Conservation (phyloP, 805 yeast genomes). For the Candida silvicultrix region DNA sequence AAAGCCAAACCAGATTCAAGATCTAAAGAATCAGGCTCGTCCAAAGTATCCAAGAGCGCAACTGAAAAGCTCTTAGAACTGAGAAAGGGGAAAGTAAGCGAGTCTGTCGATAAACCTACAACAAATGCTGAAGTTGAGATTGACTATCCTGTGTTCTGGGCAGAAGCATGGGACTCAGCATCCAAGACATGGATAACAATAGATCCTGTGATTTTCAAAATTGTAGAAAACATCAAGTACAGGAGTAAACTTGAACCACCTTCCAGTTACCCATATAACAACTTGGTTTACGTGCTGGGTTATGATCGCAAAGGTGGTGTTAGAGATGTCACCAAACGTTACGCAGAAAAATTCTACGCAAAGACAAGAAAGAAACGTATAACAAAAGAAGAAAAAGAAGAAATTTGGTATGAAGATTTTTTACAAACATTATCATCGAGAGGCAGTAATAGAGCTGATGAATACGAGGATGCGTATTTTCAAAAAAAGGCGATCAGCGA, state of each 20-base stretch:
- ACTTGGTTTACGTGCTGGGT: constrained; percentile 70
- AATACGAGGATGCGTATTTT: constrained; percentile 56
- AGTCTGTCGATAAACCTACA: constrained; percentile 7
- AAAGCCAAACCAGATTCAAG: constrained; percentile 2
- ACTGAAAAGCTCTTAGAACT: constrained; percentile 13
- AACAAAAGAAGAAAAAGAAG: constrained; percentile 46
- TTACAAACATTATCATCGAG: constrained; percentile 17
- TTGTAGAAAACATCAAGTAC: constrained; percentile 55
- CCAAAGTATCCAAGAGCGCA: constrained; percentile 3
- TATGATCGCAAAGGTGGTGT: constrained; percentile 60
- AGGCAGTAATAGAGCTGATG: constrained; percentile 21
- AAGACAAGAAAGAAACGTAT: constrained; percentile 71
- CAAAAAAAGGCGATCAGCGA: constrained; percentile 59
- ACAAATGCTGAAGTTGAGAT: constrained; percentile 18
- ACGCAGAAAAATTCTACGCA: constrained; percentile 64
- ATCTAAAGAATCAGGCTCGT: constrained; percentile 1
- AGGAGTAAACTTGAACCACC: constrained; percentile 72
- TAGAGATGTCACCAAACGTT: constrained; percentile 81
- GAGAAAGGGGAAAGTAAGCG: constrained; percentile 12
- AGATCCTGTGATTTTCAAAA: constrained; percentile 66
- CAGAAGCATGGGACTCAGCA: constrained; percentile 84
- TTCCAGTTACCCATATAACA: constrained; percentile 45
- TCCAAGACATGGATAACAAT: constrained; percentile 74
- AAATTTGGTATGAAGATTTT: constrained; percentile 53
- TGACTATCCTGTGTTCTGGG: constrained; percentile 79